These are phyloP conservation scores for Populus davidiana DNA, from an alignment of 345 rosid species.

Conservation along the genomic window DNA sequence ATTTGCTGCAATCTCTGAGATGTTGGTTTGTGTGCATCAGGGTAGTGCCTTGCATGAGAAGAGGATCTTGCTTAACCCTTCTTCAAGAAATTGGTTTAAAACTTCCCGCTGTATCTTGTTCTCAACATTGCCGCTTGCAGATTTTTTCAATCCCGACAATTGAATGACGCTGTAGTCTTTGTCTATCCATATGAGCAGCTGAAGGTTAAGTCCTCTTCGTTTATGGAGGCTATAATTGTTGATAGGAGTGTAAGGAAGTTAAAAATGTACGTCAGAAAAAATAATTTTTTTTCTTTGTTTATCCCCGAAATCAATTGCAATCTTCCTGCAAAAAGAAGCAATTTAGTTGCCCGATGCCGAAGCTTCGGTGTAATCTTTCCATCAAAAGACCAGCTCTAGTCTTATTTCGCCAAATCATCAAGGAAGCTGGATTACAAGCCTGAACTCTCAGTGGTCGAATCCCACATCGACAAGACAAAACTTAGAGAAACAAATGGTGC, in stretches of 20 bases:
- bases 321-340: too few relatives aligned
- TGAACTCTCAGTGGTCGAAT: neutral
- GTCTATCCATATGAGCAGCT: conserved; percentile 56
- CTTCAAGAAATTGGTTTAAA: conserved; percentile 40
- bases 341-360: too few relatives aligned
- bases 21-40: conserved; percentile 28
- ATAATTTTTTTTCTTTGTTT: too few relatives aligned
- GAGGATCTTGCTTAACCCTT: conserved; percentile 36
- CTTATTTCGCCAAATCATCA: neutral
- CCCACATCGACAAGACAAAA: neutral
- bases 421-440: neutral
- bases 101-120: conserved; percentile 58
- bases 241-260: conserved; percentile 29
- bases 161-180: conserved; percentile 42
- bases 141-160: conserved; percentile 41
- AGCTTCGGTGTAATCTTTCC: too few relatives aligned
- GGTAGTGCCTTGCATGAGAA: conserved; percentile 67
- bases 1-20: too few relatives aligned
- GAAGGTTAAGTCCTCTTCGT: conserved; percentile 43
- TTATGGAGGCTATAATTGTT: conserved; percentile 21
- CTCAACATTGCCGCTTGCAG: conserved; percentile 54
- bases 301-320: too few relatives aligned
- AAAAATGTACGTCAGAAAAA: conserved; percentile 31
- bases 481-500: neutral
- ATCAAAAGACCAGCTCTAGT: too few relatives aligned